Base-by-base conservation (phyloP, 2,329 filamentous ascomycete species). In the Colletotrichum sp. region DNA sequence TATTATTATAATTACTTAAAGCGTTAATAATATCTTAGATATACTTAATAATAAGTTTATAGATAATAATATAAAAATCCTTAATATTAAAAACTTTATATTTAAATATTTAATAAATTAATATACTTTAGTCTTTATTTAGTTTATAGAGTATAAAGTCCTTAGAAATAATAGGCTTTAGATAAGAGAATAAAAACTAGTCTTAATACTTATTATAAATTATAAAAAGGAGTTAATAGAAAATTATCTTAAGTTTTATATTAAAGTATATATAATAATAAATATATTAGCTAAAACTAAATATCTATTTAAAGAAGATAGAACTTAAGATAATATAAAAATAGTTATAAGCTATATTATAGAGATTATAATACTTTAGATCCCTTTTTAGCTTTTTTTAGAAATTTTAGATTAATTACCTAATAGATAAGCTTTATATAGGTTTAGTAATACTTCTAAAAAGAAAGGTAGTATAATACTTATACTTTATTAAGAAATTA, bases 31-130 rank as follows among this genome's bases (percentile, higher is more conserved):
- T 6, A 24, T 55, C 1, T 55, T 55, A 55, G 4, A 4, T 55
- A 55, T 55, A 55, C 9, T 24, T 55, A 55, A 55, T 55, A 55
- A 55, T 55, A 55, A n/a, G n/a, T 16, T 2, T 55, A 55, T 24
- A 55, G 1, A 16, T 16, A 24, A 55, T 55, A 55, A 0, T 1
- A 55, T 55, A 55, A 2, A 1, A 55, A 6, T 8, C 1, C 1
- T 55, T 24, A 55, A 55, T 55, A 24, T 55, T 55, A 55, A 55
- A 0, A 24, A 55, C 6, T 1, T 24, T 55, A 55, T n/a, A 55
- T 24, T 55, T 1, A 6, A 55, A 24, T 55, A 55, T 55, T 55
- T 55, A 24, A 18, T 12, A 55, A 2, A 55, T 55, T 55, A 55
- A 55, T 55, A 55, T 55, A 24, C 1, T 55, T 9, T 55, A 55